Evolutionary conservation across 1,284 basidiomycete species (phyloP).

Genomic region (Trichosporon inkin): DNA sequence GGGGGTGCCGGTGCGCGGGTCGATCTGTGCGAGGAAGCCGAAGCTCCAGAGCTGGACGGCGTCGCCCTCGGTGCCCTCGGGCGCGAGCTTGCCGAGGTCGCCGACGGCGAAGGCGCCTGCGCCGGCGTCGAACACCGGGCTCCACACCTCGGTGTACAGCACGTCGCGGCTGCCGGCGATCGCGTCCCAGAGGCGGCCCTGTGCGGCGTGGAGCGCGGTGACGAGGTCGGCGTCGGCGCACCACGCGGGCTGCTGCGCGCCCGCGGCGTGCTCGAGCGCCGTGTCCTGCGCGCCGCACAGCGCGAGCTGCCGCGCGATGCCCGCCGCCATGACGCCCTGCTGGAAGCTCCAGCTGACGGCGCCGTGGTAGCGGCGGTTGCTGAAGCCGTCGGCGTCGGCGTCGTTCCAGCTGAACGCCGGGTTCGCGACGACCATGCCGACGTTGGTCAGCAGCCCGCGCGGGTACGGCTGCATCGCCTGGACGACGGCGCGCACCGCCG

Average conservation of each 20-base stretch:
- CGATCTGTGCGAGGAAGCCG: constrained; percentile 45
- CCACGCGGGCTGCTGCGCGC: constrained; percentile 40
- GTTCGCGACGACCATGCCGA: constrained; percentile 52
- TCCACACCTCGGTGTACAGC: constrained; percentile 44
- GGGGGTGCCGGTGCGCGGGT: constrained; percentile 34
- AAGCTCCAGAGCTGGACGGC: constrained; percentile 51
- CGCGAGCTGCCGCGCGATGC: constrained; percentile 49
- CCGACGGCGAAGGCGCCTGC: constrained; percentile 36
- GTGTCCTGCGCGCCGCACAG: constrained; percentile 39
- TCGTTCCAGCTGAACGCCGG: constrained; percentile 52
- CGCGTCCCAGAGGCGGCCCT: constrained; percentile 50
- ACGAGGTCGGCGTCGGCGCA: constrained; percentile 48
- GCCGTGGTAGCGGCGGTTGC: constrained; percentile 53
- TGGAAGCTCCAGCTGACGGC: constrained; percentile 54
- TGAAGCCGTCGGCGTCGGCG: constrained; percentile 43
- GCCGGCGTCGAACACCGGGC: constrained; percentile 28
- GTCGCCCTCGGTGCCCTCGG: constrained; percentile 49
- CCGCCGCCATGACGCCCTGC: constrained; percentile 53
- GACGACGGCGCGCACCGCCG: constrained; percentile 47
- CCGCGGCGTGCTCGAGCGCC: background rate
- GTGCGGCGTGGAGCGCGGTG: constrained; percentile 41
- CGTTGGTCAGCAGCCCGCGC: constrained; percentile 35
- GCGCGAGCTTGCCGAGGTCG: constrained; percentile 39
- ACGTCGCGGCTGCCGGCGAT: constrained; percentile 47
- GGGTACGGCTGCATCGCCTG: constrained; percentile 53